These are phyloP conservation scores for Pseudopyricularia javanii DNA, from an alignment of 2,329 filamentous ascomycete genomes.

Conservation along the genomic window DNA sequence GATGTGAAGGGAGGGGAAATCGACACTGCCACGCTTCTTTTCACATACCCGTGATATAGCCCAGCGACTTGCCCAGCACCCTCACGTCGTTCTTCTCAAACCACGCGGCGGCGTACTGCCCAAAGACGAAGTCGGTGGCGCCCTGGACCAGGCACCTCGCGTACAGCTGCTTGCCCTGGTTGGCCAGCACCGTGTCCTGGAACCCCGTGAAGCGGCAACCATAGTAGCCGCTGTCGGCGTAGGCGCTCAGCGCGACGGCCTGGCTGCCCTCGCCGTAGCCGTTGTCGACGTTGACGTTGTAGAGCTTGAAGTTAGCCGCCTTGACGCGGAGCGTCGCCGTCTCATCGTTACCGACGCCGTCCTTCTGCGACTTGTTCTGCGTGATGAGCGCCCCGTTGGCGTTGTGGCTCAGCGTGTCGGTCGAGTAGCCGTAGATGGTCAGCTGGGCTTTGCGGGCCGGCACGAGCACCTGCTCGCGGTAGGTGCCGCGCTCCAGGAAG, in stretches of 20 bases:
- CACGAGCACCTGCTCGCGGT: constrained; percentile 48
- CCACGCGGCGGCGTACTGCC: constrained; percentile 27
- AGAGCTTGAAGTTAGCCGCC: constrained; percentile 41
- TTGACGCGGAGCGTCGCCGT: constrained; percentile 32
- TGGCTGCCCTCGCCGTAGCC: constrained; percentile 32
- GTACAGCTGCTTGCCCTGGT: constrained; percentile 34
- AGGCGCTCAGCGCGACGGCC: constrained; percentile 32
- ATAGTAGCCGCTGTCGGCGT: constrained; percentile 32
- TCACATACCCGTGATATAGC: constrained; percentile 31
- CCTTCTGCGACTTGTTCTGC: constrained; percentile 29
- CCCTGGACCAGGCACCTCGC: constrained; percentile 22
- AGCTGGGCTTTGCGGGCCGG: constrained; percentile 31
- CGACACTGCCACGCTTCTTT: too few relatives aligned
- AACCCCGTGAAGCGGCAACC: constrained; percentile 31
- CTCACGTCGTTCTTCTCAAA: constrained; percentile 29
- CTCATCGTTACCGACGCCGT: constrained; percentile 35
- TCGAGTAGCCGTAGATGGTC: constrained; percentile 41
- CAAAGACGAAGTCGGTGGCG: constrained; percentile 18
- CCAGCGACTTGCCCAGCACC: constrained; percentile 19
- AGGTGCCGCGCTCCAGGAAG: constrained; percentile 49
- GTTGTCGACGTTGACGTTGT: constrained; percentile 46
- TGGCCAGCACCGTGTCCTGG: constrained; percentile 36
- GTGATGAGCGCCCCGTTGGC: constrained; percentile 45
- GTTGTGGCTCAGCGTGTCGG: constrained; percentile 34
- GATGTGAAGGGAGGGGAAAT: neutral